A percentile compares a stretch with the other conserved stretches of the same genome.
phyloP scores from a whole-genome alignment of 2,329 filamentous ascomycete species.

The Tolypocladium inflatum region DNA sequence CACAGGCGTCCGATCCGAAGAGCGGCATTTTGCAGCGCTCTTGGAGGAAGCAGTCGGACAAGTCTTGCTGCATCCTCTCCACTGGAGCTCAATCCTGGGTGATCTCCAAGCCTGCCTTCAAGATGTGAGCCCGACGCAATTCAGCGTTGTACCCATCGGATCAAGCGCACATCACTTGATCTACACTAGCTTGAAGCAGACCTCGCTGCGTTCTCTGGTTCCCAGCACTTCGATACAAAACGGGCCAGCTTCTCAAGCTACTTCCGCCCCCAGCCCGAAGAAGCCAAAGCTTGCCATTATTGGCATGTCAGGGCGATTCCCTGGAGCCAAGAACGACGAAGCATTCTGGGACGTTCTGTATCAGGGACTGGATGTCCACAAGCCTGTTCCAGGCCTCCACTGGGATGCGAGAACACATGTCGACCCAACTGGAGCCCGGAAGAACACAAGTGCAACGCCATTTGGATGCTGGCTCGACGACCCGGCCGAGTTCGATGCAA shows the following conservation, averaged over 20 bases:
- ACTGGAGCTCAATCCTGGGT: constrained; percentile 1
- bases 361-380: constrained; percentile 55
- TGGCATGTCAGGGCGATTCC: constrained; percentile 57
- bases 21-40: constrained; percentile 1
- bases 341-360: constrained; percentile 56
- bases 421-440: constrained; percentile 50
- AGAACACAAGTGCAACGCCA: constrained; percentile 43
- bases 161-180: constrained; percentile 3
- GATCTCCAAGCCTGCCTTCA: background rate
- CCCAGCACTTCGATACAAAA: constrained; percentile 8
- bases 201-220: constrained; percentile 23
- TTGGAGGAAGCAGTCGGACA: background rate
- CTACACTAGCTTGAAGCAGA: constrained; percentile 4
- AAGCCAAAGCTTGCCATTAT: constrained; percentile 41
- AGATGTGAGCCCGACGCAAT: background rate
- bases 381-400: constrained; percentile 45
- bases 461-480: constrained; percentile 47
- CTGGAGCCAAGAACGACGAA: constrained; percentile 47
- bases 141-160: constrained; percentile 2
- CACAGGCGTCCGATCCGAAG: background rate
- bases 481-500: constrained; percentile 56
- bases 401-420: constrained; percentile 54
- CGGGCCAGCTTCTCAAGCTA: background rate
- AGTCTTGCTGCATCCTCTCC: constrained; percentile 2
- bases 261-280: background rate